These are phyloP conservation scores for Fusarium mexicanum DNA, from an alignment of 2,329 filamentous ascomycete species.

Conservation along the genomic window DNA sequence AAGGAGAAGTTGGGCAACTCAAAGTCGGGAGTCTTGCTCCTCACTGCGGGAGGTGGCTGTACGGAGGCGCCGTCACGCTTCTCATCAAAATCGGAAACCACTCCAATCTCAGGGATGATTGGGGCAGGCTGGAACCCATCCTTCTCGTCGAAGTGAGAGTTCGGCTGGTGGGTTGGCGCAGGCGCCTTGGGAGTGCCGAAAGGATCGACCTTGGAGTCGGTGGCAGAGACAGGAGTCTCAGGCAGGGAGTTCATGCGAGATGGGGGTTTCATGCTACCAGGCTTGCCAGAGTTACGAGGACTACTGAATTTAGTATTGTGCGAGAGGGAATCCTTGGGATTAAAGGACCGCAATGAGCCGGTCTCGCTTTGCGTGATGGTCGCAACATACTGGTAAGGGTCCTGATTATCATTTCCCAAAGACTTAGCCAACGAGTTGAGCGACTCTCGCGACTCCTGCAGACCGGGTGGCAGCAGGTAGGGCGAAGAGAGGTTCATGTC, in stretches of 20 bases:
- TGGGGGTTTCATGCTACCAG: slow-evolving; percentile 45
- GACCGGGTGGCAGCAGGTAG: slow-evolving; percentile 88
- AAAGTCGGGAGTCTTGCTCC: slow-evolving; percentile 45
- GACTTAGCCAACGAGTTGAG: slow-evolving; percentile 85
- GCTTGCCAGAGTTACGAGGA: slow-evolving; percentile 47
- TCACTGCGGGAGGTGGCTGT: slow-evolving; percentile 44
- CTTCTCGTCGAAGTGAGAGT: slow-evolving; percentile 38
- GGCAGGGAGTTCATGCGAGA: slow-evolving; percentile 56
- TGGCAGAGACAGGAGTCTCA: slow-evolving; percentile 49
- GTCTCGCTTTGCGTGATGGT: slow-evolving; percentile 67
- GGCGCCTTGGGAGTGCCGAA: slow-evolving; percentile 50
- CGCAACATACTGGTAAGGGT: slow-evolving; percentile 79
- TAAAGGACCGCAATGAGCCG: slow-evolving; percentile 65
- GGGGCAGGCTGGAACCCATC: slow-evolving; percentile 46
- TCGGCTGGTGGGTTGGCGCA: slow-evolving; percentile 41
- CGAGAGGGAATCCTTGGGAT: slow-evolving; percentile 55
- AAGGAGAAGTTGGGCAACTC: slow-evolving; percentile 32
- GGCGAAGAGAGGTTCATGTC: slow-evolving; percentile 82
- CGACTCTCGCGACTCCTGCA: slow-evolving; percentile 84
- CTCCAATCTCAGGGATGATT: slow-evolving; percentile 53
- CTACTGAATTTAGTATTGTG: slow-evolving; percentile 56
- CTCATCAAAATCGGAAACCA: slow-evolving; percentile 46
- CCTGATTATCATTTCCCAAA: slow-evolving; percentile 77
- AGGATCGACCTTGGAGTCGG: slow-evolving; percentile 48
- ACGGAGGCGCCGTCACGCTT: slow-evolving; percentile 42